Evolutionary conservation across 2,329 filamentous ascomycete species (phyloP).

Genomic region (Talaromyces sp.): DNA sequence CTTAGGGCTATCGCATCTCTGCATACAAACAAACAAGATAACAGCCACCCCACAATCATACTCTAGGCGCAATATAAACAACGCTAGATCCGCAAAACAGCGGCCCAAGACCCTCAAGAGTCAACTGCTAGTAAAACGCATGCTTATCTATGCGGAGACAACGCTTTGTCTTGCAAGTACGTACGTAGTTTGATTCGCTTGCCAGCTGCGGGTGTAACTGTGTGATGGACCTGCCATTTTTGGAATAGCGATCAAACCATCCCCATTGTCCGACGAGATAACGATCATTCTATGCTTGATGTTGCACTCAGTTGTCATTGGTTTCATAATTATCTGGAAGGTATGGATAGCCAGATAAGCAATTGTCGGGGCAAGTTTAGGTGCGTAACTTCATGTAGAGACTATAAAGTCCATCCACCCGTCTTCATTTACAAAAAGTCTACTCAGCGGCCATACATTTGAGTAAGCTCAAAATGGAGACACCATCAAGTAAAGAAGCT

Average conservation of each 20-base stretch:
- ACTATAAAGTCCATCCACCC: not conserved
- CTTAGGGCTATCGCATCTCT: not conserved
- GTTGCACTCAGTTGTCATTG: not conserved
- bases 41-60: not conserved
- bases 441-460: not conserved
- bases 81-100: not conserved
- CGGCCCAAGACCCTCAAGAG: not conserved
- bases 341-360: not conserved
- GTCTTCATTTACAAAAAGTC: not conserved
- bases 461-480: not conserved
- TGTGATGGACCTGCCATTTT: not conserved
- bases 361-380: too few relatives aligned
- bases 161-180: not conserved
- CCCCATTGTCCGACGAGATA: not conserved
- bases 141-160: slow-evolving; percentile 1
- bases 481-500: slow-evolving; percentile 1
- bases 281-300: not conserved
- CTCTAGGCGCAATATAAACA: not conserved
- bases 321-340: not conserved
- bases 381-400: not conserved
- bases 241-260: not conserved
- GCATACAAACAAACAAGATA: not conserved
- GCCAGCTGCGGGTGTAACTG: not conserved
- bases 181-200: not conserved
- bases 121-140: not conserved